These are phyloP conservation scores for Colletotrichum falcatum DNA, from an alignment of 2,329 filamentous ascomycete genomes.

Conservation along the genomic window DNA sequence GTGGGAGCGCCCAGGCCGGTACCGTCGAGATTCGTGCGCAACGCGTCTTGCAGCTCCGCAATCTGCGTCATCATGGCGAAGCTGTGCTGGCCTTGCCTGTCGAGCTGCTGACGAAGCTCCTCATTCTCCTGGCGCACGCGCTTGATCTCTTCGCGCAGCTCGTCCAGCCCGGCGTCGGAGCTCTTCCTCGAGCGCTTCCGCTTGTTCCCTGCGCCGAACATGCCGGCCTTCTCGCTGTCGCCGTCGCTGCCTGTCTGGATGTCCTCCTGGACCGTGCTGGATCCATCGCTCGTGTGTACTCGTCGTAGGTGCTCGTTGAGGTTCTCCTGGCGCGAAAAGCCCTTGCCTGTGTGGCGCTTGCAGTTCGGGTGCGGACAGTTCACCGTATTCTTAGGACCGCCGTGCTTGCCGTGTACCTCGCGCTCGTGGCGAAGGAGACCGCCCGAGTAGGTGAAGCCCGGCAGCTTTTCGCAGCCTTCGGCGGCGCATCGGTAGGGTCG, in stretches of 20 bases:
- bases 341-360: slow-evolving; percentile 88
- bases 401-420: slow-evolving; percentile 92
- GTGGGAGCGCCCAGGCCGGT: slow-evolving; percentile 53
- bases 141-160: slow-evolving; percentile 74
- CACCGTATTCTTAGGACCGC: slow-evolving; percentile 86
- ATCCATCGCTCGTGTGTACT: slow-evolving; percentile 75
- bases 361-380: slow-evolving; percentile 89
- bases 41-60: slow-evolving; percentile 57
- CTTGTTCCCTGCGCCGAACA: slow-evolving; percentile 54
- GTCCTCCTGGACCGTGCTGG: slow-evolving; percentile 50
- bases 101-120: slow-evolving; percentile 64
- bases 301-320: slow-evolving; percentile 92
- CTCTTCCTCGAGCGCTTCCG: slow-evolving; percentile 56
- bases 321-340: slow-evolving; percentile 94
- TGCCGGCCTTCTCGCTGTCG: slow-evolving; percentile 56
- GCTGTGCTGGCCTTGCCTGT: slow-evolving; percentile 61
- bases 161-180: slow-evolving; percentile 60
- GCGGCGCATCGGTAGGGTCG: slow-evolving; percentile 89
- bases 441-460: slow-evolving; percentile 94
- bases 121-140: slow-evolving; percentile 74
- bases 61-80: slow-evolving; percentile 63
- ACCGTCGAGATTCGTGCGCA: slow-evolving; percentile 47
- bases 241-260: slow-evolving; percentile 58
- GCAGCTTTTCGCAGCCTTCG: slow-evolving; percentile 88
- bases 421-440: slow-evolving; percentile 90